phyloP scores from a whole-genome alignment of 148 eudicot genomes.

The Rhododendron ovatum region DNA sequence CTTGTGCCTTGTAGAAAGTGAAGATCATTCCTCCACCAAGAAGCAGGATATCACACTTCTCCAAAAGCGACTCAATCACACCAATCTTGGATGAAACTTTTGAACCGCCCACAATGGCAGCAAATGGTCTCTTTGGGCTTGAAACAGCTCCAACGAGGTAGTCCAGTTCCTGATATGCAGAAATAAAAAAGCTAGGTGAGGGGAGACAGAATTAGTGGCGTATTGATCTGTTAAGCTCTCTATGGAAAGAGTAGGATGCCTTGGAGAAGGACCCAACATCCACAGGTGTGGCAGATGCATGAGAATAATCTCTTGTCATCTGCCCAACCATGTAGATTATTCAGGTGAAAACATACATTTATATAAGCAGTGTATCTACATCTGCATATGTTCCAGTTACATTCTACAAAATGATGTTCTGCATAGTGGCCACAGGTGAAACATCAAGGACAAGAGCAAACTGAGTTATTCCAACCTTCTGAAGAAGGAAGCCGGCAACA shows the following conservation, averaged over 20 bases:
- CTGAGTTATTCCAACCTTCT: constrained; percentile 52
- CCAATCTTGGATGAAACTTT: constrained; percentile 84
- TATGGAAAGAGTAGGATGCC: background rate
- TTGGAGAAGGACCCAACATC: background rate
- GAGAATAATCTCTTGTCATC: background rate
- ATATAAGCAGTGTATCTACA: background rate
- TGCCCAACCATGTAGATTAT: background rate
- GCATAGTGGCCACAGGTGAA: background rate
- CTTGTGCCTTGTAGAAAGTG: constrained; percentile 91
- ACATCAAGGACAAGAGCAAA: background rate
- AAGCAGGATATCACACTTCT: constrained; percentile 74
- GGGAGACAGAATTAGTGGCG: background rate
- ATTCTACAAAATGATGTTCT: background rate
- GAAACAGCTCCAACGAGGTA: constrained; percentile 87
- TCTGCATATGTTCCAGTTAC: background rate
- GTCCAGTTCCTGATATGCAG: constrained; percentile 65
- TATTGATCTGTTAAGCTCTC: background rate
- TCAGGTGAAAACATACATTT: background rate
- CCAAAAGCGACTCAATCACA: constrained; percentile 78
- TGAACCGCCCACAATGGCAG: constrained; percentile 91
- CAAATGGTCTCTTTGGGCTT: constrained; percentile 85
- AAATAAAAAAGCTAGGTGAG: background rate
- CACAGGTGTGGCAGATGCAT: background rate
- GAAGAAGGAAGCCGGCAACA: constrained; percentile 92
- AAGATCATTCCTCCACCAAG: constrained; percentile 97